Evolutionary conservation across 2,329 filamentous ascomycete species (phyloP).

Genomic region (Neofusicoccum ribis): DNA sequence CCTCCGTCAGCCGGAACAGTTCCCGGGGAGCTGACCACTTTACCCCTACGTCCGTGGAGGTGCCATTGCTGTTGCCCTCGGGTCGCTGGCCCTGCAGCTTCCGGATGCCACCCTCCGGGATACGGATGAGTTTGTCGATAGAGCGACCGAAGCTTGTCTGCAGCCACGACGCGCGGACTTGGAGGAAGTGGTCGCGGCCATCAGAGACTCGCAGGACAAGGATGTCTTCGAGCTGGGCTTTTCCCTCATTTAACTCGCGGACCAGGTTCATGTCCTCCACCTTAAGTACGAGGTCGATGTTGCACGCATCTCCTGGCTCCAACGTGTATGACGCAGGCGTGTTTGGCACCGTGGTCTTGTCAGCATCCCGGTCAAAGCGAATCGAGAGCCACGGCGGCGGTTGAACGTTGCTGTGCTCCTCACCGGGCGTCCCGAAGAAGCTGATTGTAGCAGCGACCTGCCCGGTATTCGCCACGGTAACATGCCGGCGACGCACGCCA

Average conservation of each 20-base stretch:
- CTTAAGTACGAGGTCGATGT: slow-evolving; percentile 66
- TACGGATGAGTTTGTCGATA: slow-evolving; percentile 81
- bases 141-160: slow-evolving; percentile 81
- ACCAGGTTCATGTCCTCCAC: slow-evolving; percentile 66
- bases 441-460: slow-evolving; percentile 75
- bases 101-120: slow-evolving; percentile 77
- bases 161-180: slow-evolving; percentile 74
- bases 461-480: slow-evolving; percentile 93
- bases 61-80: slow-evolving; percentile 28
- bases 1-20: slow-evolving; percentile 84
- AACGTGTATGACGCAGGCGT: slow-evolving; percentile 60
- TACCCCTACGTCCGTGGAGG: slow-evolving; percentile 48
- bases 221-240: slow-evolving; percentile 73
- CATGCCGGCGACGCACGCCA: slow-evolving; percentile 61
- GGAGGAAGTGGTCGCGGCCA: slow-evolving; percentile 89
- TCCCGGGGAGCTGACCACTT: slow-evolving; percentile 83
- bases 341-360: slow-evolving; percentile 25
- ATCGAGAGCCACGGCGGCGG: slow-evolving; percentile 70
- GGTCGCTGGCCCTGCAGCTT: slow-evolving; percentile 63
- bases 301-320: slow-evolving; percentile 80
- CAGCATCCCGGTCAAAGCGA: slow-evolving; percentile 58
- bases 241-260: slow-evolving; percentile 69
- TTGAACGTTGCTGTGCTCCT: slow-evolving; percentile 45
- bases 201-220: slow-evolving; percentile 79
- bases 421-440: slow-evolving; percentile 71